Evolutionary conservation across 495 filamentous ascomycete genomes (phyloP), one percentile per base, ranked within the genome.

Genomic region (Hamigera avellanea): DNA sequence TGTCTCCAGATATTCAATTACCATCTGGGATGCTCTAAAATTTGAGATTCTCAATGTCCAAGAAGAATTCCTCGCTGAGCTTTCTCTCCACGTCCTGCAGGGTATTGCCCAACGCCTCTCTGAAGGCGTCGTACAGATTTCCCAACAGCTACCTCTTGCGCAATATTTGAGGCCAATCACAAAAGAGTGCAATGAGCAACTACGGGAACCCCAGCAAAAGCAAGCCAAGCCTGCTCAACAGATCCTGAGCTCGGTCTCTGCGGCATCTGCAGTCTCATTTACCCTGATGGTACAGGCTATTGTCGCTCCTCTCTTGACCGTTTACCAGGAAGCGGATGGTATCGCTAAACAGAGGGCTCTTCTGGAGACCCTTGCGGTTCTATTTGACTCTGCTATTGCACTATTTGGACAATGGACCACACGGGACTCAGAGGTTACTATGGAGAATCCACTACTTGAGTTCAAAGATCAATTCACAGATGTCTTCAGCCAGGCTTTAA

Each of bases 21-120:
- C 75, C 9, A 59, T 85, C 3, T 86, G 81, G 81, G 80, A 83
- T 41, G 67, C 78, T 8, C 48, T 86, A 18, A 86, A 84, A 46
- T 86, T 80, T 42, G 81, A 86, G 45, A 71, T 86, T n/a, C 64
- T 86, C 9, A 81, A 81, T 45, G 70, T 75, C 1, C 76, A 82
- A 50, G 80, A 84, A 45, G 78, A 83, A 39, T 76, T 83, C 31
- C 49, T 86, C 3, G 75, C 76, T 2, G 69, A 78, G 23, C 67
- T 72, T 44, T 75, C 81, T 12, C 59, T 83, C 2, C 45, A 60
- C 6, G 67, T 56, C 14, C 37, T 82, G 19, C 53, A 69, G 36
- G 61, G 61, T 10, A 78, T 85, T 40, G 70, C 75, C 2, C 56
- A 61, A 35, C 61, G 71, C 4, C 61, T 86, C 7, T 75, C 78